Evolutionary conservation across 1,284 basidiomycete genomes (phyloP).

Genomic region (Apiotrichum porosum): DNA sequence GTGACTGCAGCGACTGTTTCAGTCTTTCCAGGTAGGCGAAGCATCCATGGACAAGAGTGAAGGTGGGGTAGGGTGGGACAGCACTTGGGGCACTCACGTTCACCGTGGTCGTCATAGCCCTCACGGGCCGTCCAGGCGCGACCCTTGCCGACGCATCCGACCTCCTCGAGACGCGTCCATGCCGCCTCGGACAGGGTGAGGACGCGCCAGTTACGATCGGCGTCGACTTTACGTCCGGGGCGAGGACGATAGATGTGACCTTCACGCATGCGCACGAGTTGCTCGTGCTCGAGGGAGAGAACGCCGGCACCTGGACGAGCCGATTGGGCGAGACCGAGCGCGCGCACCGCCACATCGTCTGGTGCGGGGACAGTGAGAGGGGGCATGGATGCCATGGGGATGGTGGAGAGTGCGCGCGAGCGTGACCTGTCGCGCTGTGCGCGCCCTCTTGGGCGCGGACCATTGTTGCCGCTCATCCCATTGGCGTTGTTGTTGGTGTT

Average conservation of each 20-base stretch:
- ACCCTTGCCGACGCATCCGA: conserved; percentile 20
- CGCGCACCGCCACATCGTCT: conserved; percentile 12
- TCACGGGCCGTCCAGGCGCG: conserved; percentile 17
- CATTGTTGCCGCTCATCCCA: background rate
- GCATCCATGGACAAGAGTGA: no score
- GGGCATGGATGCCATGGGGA: conserved; percentile 10
- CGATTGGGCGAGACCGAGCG: conserved; percentile 6
- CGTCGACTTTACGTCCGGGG: conserved; percentile 1
- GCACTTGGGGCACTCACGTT: conserved; percentile 26
- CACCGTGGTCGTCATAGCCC: conserved; percentile 19
- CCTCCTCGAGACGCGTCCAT: conserved; percentile 28
- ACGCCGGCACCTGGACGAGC: background rate
- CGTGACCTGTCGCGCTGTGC: background rate
- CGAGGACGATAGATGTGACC: conserved; percentile 12
- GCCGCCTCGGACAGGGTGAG: conserved; percentile 21
- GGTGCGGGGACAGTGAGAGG: conserved; percentile 13
- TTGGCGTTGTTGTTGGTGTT: background rate
- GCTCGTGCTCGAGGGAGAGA: conserved; percentile 11
- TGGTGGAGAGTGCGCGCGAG: conserved; percentile 15
- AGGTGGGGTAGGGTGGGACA: no score
- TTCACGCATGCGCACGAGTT: conserved; percentile 18
- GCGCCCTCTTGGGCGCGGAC: background rate
- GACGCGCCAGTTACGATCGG: conserved; percentile 11
- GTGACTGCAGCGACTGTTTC: no score
- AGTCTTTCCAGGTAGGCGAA: no score